A percentile compares a stretch with the other conserved stretches of the same genome.
Conservation (phyloP, 139 green algal species). For the Micractinium conductrix region DNA sequence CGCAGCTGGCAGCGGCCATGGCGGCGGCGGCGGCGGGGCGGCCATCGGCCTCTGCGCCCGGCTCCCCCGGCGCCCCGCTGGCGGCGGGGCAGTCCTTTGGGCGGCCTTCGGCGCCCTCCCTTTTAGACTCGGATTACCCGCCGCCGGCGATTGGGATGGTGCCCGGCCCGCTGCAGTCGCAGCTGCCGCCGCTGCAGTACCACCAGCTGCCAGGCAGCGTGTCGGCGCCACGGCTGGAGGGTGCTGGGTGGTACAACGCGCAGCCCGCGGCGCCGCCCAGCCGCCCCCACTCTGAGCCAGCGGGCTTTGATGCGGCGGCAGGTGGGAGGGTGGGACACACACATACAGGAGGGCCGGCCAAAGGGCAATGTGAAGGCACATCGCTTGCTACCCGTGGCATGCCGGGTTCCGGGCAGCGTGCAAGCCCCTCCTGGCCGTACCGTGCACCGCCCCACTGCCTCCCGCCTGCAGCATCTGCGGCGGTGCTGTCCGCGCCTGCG, state of each 20-base stretch:
- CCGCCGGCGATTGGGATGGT: background rate
- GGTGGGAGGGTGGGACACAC: too few relatives aligned
- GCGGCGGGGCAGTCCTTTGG: background rate
- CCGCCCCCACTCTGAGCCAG: background rate
- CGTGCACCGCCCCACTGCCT: too few relatives aligned
- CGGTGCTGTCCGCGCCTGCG: too few relatives aligned
- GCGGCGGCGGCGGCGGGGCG: background rate
- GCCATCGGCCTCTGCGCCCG: background rate
- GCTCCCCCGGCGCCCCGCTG: background rate
- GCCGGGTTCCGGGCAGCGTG: too few relatives aligned
- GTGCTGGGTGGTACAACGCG: background rate
- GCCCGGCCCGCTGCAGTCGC: background rate
- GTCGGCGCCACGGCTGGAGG: conserved; percentile 8
- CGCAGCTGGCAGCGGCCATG: background rate
- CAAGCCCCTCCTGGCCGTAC: too few relatives aligned
- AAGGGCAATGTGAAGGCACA: too few relatives aligned
- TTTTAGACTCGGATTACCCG: conserved; percentile 12
- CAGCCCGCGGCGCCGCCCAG: background rate
- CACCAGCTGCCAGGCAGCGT: background rate
- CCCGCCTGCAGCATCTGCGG: too few relatives aligned
- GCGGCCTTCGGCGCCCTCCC: conserved; percentile 1
- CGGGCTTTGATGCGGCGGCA: background rate
- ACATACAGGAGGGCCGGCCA: too few relatives aligned
- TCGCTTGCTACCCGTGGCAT: too few relatives aligned
- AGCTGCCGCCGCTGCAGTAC: too few relatives aligned